Evolutionary conservation across 202 grass and related monocot genomes (phyloP), one percentile per base, ranked within the genome.

Genomic region (Eragrostis tef): DNA sequence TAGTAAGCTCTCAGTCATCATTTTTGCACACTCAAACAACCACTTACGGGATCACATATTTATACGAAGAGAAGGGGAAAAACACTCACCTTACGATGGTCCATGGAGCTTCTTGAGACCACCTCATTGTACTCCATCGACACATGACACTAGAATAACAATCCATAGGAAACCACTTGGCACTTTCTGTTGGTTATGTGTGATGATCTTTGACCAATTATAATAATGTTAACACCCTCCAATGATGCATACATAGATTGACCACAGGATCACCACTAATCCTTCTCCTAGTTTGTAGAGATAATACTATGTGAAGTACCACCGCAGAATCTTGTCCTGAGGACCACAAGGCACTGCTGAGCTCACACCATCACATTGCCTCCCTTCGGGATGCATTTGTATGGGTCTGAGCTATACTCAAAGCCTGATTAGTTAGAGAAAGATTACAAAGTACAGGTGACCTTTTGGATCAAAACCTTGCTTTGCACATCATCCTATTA

Each of bases 191-290:
- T 71, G 26, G 74, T 52, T 58, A 71, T 52, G 45, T 72, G 83
- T 71, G 83, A 59, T 21, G 34, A 79, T 79, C 75, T 79, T 87
- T 71, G 72, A 71, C 79, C 56, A 76, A 42, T 77, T 79, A 87
- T 82, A 87, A 87, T 77, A 87, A 87, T 77, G 64, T 77, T 82
- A 87, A 87, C 79, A 82, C 27, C 79, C 45, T 64, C 72, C 79
- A 82, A 87, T 54, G 79, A 64, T 54, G 56, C 31, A 39, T 77
- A 70, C 3, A 57, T 67, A 66, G 53, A 71, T 52, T 81, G 53
- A 62, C 52, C 43, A 75, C 15, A 86, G 62, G 84, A 73, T 63
- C 78, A 62, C 52, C 50, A 29, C 42, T 74, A 68, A 70, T 63
- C 15, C 19, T 63, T 44, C 48, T 52, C 47, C 44, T 87, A 70